Evolutionary conservation across 441 rosid species (phyloP).

Genomic region (Euphorbia celastroides): DNA sequence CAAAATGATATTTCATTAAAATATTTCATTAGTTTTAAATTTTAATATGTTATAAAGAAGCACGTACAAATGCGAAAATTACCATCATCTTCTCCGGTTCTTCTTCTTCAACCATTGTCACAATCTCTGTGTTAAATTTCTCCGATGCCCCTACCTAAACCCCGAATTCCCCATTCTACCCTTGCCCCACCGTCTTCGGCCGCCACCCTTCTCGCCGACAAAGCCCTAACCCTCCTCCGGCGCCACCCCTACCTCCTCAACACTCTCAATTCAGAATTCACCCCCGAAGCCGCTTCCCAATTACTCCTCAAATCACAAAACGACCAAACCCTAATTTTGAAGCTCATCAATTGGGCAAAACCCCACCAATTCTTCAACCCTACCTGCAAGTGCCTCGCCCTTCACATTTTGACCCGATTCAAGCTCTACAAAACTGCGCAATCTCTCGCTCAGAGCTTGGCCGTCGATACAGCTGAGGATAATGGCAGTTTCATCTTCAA

Average conservation of each 20-base stretch:
- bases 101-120: background rate
- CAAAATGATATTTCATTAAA: too few species aligned
- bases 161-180: constrained; percentile 35
- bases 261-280: constrained; percentile 44
- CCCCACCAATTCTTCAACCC: constrained; percentile 57
- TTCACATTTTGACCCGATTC: constrained; percentile 76
- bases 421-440: constrained; percentile 77
- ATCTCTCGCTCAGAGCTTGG: constrained; percentile 60
- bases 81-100: background rate
- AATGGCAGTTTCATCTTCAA: constrained; percentile 49
- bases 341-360: constrained; percentile 63
- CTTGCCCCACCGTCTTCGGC: constrained; percentile 32
- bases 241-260: constrained; percentile 64
- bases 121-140: background rate
- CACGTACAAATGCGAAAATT: too few species aligned
- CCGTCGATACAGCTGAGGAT: constrained; percentile 29
- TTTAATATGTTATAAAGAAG: too few species aligned
- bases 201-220: constrained; percentile 47
- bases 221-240: constrained; percentile 51
- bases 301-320: constrained; percentile 56
- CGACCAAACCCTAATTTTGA: constrained; percentile 47
- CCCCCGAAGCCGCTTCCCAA: constrained; percentile 58
- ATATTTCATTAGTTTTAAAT: too few species aligned
- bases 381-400: constrained; percentile 61
- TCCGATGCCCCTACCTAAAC: constrained; percentile 31